phyloP scores from a whole-genome alignment of 768 basidiomycete genomes.

The Amanita fuliginea region DNA sequence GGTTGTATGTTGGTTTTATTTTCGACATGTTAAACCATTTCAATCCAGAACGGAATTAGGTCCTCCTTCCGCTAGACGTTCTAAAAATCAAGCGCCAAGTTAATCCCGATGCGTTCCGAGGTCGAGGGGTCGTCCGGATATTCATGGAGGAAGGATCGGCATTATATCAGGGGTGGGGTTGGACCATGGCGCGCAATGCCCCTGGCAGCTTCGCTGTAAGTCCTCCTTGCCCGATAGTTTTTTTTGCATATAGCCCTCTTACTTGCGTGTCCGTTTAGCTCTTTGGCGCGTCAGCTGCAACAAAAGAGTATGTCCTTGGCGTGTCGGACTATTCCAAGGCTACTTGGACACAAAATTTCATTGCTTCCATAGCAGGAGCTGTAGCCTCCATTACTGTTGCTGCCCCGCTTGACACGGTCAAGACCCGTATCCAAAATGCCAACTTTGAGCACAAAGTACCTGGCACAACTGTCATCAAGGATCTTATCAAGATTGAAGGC shows the following conservation, averaged over 20 bases:
- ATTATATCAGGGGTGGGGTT: slow-evolving; percentile 96
- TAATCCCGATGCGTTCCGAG: slow-evolving; percentile 96
- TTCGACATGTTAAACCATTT: not conserved
- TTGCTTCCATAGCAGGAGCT: slow-evolving; percentile 90
- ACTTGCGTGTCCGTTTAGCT: slow-evolving; percentile 39
- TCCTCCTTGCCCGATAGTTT: slow-evolving; percentile 7
- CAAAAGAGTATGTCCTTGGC: slow-evolving; percentile 89
- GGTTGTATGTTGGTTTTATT: slow-evolving; percentile 47
- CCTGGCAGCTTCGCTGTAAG: slow-evolving; percentile 90
- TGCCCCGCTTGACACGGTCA: slow-evolving; percentile 91
- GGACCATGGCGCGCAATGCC: slow-evolving; percentile 97
- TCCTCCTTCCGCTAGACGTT: slow-evolving; percentile 91
- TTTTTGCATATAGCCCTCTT: not conserved
- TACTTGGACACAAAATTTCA: slow-evolving; percentile 97
- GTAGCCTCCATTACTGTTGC: slow-evolving; percentile 94
- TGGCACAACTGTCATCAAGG: slow-evolving; percentile 73
- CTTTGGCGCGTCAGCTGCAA: slow-evolving; percentile 91
- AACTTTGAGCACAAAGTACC: slow-evolving; percentile 84
- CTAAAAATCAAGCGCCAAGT: slow-evolving; percentile 99
- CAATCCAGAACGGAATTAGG: slow-evolving; percentile 24
- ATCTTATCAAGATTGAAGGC: slow-evolving; percentile 84
- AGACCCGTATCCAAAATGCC: slow-evolving; percentile 97
- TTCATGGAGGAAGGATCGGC: slow-evolving; percentile 86
- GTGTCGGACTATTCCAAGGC: slow-evolving; percentile 86
- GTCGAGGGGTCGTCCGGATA: slow-evolving; percentile 82